Base-by-base conservation (phyloP, 371 early-diverging fungal genomes). In the Lichtheimia hyalospora region DNA sequence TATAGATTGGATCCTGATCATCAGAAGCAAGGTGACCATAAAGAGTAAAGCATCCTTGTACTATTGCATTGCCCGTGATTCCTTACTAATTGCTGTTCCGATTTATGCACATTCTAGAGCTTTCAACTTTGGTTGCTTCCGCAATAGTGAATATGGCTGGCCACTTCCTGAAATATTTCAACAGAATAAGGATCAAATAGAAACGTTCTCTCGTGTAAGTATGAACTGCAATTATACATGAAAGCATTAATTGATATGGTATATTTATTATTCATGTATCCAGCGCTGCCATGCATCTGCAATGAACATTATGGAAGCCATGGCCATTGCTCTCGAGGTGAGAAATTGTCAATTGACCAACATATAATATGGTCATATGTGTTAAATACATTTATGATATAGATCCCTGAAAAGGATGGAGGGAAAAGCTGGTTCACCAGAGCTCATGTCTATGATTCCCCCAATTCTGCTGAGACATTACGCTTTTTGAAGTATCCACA, bases 401-500 rank as follows among this genome's bases (percentile, higher is more conserved):
- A 79, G 61, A 79, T 83, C 12, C 74, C 79, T 7, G 71, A 74
- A 50, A 23, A 56, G n/a, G 69, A 74, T 23, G 79, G 84, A 7
- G 83, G 81, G 21, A 51, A 58, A 14, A 53, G 68, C 46, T 85
- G 61, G 59, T 84, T 84, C 59, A 61, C 76, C 44, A 49, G 62
- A 23, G 57, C 71, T 40, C 86, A 85, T 51, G 52, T 48, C 13
- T 85, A 77, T 64, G 72, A 78, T 3, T 66, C 53, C 12, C 43
- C 61, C 5, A 70, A 73, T 1, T 55, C 41, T 8, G 79, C 75
- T 3, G 75, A 73, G 52, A 67, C 69, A 0, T 57, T 85, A n/a
- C 69, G 85, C 21, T 66, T 82, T 25, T 53, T 84, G 20, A 74
- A 81, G 56, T 85, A 85, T 55, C 86, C 86, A 3, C 58, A 69